Base-by-base conservation (phyloP, 495 filamentous ascomycete genomes). In the Aspergillus bridgeri region DNA sequence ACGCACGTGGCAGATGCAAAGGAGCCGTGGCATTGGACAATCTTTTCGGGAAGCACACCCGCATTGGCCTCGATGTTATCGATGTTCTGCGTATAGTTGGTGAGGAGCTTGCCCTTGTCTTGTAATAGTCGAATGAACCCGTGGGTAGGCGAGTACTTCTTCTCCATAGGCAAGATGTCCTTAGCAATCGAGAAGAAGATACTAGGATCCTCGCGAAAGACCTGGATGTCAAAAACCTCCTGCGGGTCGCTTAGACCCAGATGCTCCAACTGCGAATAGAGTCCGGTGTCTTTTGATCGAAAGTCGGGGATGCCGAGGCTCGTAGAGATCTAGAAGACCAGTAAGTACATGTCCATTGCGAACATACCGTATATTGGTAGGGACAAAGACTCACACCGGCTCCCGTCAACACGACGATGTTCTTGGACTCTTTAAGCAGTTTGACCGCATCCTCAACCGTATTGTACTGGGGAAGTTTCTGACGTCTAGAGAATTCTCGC, bases 41-140 rank as follows among this genome's bases (percentile, higher is more conserved):
- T 84, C 57, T 96, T 96, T 38, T 92, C 88, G 0, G 85, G 79
- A 6, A 71, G 66, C 48, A 98, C 92, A 15, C 94, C 94, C 2
- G 93, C 94, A 55, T 89, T 86, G 29, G 83, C 84, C 68, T 98
- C 94, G 48, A 98, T 87, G 64, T 98, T 97, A 76, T 98, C 94
- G 63, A 98, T 98, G 69, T 98, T 98, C 70, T 98, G 94, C 2
- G 93, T 95, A 74, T 96, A 98, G 72, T 97, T 96, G 23, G 92
- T 98, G 50, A 97, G 80, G 19, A 98, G 83, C 66, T 96, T 96
- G 20, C 84, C 86, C 69, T 92, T 90, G 58, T 92, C 80, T 68
- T 98, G 92, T 2, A 98, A 82, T n/a, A 97, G 80, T n/a, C 85
- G 85, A 61, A 98, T 95, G 75, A 98, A 98, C 43, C 86, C 88